These are phyloP conservation scores for Mucor saturninus DNA, from an alignment of 371 early-diverging fungal species.

Conservation along the genomic window DNA sequence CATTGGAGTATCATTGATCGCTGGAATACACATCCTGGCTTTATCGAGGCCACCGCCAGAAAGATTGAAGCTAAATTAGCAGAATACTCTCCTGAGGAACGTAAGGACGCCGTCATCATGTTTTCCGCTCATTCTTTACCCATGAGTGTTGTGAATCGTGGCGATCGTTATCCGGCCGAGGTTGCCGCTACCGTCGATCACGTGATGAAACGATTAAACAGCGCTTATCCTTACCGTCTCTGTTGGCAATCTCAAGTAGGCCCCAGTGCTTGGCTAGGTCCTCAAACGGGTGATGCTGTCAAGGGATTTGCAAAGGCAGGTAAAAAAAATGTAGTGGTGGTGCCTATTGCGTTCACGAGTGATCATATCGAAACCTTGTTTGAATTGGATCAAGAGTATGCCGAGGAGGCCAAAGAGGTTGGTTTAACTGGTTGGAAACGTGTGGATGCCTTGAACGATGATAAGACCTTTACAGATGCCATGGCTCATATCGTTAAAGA, in stretches of 20 bases:
- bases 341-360: slow-evolving; percentile 95
- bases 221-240: slow-evolving; percentile 86
- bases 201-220: slow-evolving; percentile 77
- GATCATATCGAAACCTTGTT: slow-evolving; percentile 97
- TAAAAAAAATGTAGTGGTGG: slow-evolving; percentile 77
- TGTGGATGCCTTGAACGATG: slow-evolving; percentile 90
- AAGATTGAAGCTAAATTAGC: slow-evolving; percentile 74
- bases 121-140: slow-evolving; percentile 97
- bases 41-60: slow-evolving; percentile 82
- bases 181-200: slow-evolving; percentile 90
- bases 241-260: slow-evolving; percentile 98
- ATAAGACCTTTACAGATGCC: slow-evolving; percentile 85
- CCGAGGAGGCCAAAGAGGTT: slow-evolving; percentile 79
- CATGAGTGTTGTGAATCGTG: slow-evolving; percentile 89
- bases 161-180: slow-evolving; percentile 91
- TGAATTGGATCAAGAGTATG: slow-evolving; percentile 94
- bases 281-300: slow-evolving; percentile 86
- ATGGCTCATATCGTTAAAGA: slow-evolving; percentile 86
- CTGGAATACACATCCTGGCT: slow-evolving; percentile 89
- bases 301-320: slow-evolving; percentile 77
- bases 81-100: slow-evolving; percentile 68
- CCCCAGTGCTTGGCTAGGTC: slow-evolving; percentile 93
- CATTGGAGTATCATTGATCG: slow-evolving; percentile 94
- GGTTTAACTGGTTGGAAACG: slow-evolving; percentile 86
- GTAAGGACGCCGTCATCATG: slow-evolving; percentile 78